Evolutionary conservation across 2,329 filamentous ascomycete genomes (phyloP), one percentile per base, ranked within the genome.

Genomic region (Coniella lustricola): DNA sequence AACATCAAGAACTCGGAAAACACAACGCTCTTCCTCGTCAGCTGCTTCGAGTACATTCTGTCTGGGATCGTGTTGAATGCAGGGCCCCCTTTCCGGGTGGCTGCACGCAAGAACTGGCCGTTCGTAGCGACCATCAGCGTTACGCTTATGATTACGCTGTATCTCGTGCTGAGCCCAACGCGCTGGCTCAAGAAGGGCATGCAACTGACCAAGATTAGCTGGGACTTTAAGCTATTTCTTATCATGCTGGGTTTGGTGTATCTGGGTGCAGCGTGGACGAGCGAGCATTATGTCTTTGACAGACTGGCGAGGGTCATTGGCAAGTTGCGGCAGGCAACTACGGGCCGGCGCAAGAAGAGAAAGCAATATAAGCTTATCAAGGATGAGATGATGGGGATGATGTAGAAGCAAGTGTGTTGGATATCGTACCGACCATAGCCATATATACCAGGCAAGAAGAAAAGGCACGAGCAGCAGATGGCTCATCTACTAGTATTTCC

Each of bases 1-100:
- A 95, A 93, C 62, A 85, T 90, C 46, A 77, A 85, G 59, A 97
- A 97, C 65, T 95, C 89, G 9, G 87, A 97, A 60, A 97, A 98
- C 60, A 95, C 91, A 0, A 82, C 86, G 0, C 71, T 98, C 1
- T 98, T 98, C 70, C 69, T 97, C 25, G 74, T 90, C 4, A 94
- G 87, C 2, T 96, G 90, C 64, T 97, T 90, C 60, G 90, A 97
- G 64, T 98, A 98, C 65, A 94, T 95, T 33, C 75, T 96, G 18
- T 87, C 89, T 0, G 93, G 88, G 3, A 76, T 97, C 34, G 85
- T 97, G 1, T 75, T 98, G 25, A 95, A 86, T 58, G 88, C 93
- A n/a, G 94, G 93, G 1, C 82, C 80, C 31, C 93, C 93, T 1
- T 98, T 95, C 69, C 77, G 93, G 46, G 86, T 93, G 59, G 78